These are phyloP conservation scores for Tuber indicum DNA, from an alignment of 495 filamentous ascomycete species.

Conservation along the genomic window DNA sequence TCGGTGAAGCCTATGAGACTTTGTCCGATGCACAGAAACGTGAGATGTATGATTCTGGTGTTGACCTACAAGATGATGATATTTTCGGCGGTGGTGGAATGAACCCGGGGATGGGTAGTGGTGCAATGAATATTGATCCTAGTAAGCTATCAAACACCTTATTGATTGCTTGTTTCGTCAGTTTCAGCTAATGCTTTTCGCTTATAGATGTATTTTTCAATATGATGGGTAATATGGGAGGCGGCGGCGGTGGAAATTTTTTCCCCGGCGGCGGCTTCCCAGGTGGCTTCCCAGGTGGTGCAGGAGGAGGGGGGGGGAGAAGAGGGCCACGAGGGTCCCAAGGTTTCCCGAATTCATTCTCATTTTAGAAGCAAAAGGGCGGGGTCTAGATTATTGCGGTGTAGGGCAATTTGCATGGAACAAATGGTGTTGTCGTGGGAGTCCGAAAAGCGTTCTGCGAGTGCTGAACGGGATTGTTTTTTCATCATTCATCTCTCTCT, in stretches of 20 bases:
- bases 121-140: conserved; percentile 53
- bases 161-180: neutral
- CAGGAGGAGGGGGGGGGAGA: conserved; percentile 26
- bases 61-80: conserved; percentile 82
- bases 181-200: conserved; percentile 12
- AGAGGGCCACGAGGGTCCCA: conserved; percentile 10
- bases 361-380: conserved; percentile 20
- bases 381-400: neutral
- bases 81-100: conserved; percentile 71
- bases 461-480: neutral
- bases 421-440: neutral
- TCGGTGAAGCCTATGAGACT: conserved; percentile 42
- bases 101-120: conserved; percentile 49
- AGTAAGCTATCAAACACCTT: conserved; percentile 26
- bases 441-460: neutral
- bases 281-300: conserved; percentile 43
- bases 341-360: conserved; percentile 34
- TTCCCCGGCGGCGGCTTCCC: conserved; percentile 43
- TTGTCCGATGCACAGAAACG: conserved; percentile 57
- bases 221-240: conserved; percentile 57
- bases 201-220: conserved; percentile 57
- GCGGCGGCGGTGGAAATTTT: conserved; percentile 48
- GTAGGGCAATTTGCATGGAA: neutral
- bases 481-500: neutral
- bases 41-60: conserved; percentile 82